Base-by-base conservation (phyloP, 2,329 filamentous ascomycete genomes). In the Diaporthe helianthi region DNA sequence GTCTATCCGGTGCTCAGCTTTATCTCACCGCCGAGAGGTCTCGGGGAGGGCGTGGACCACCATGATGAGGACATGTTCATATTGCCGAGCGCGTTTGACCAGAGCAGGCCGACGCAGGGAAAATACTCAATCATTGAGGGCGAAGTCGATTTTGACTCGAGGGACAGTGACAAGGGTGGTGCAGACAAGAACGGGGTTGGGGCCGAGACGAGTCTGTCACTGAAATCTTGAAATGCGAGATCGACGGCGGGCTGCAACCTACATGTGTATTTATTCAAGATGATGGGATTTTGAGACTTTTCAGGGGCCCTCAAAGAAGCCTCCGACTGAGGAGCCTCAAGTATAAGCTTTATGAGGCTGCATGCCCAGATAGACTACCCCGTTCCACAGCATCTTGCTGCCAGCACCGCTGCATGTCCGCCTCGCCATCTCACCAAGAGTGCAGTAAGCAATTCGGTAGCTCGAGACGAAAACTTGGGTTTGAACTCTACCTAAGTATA, bases 61-160 rank as follows among this genome's bases (percentile, higher is more conserved):
- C 66, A 68, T 22, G 66, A 68, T n/a, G 66, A 63, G 24, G 54
- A 68, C 47, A 22, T 6, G 17, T 68, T 68, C n/a, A 29, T 68
- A 12, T 15, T 68, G 22, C 66, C 66, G 13, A 68, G 66, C 46
- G 66, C 66, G 19, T 68, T 44, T 33, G 66, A 68, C 17, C 66
- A 68, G 55, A 22, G 19, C 33, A 51, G 15, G 26, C 66, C 66
- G 13, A 68, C 66, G 9, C 66, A 68, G 33, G 66, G 66, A 24
- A 68, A 52, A 33, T 68, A 44, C 55, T 68, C 66, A 26, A 12
- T 63, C 17, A 36, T 63, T 8, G 66, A 63, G 6, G 66, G 46
- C 5, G 54, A 63, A 22, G 66, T 38, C 26, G 66, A 63, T 19
- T n/a, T 33, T 33, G 54, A 38, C 17, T 60, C 46, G 22, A 26